Evolutionary conservation across 192 early-diverging fungal genomes (phyloP), one percentile per base, ranked within the genome.

Genomic region (Umbelopsis ramanniana): DNA sequence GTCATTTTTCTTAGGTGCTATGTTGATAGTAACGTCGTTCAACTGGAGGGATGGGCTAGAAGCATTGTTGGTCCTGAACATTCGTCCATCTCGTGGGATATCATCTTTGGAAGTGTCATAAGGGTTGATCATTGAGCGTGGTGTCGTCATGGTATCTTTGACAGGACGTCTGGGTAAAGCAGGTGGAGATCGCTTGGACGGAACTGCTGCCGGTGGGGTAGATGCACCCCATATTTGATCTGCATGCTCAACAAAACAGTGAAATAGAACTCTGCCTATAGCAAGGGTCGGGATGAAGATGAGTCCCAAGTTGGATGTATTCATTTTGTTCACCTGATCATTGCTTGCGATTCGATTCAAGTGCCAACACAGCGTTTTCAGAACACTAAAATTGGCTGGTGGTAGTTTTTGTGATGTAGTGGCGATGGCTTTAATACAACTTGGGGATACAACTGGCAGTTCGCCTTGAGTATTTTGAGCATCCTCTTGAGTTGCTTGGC

Each of bases 261-360:
- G 77, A 48, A 90, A 90, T 19, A 90, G 63, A 19, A 82, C 68
- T 67, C 83, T 82, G 14, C 84, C 81, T 37, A 90, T 82, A 14
- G 80, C 80, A 6, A 90, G 69, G 5, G 83, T 88, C 6, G 88
- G 88, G n/a, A 82, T 83, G 75, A 90, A 90, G 9, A 90, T 85
- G 2, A 90, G 76, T 3, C 82, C 88, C 19, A 90, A 71, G 50
- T 90, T 90, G 24, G 83, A 85, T 3, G 82, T 78, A 33, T 81
- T 87, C 88, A 90, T 90, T 50, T 84, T 82, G 71, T 88, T 90
- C 52, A 79, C 76, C 19, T 83, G 79, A 6, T 72, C 67, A 43
- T 82, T 74, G 38, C 68, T 80, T 12, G 80, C 81, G 19, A 90
- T 79, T 35, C 80, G 79, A 57, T 85, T 78, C 48, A 90, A 73